These are phyloP conservation scores for cucumber (Cucumis sativus) DNA, from an alignment of 306 rosid genomes.

Conservation along the genomic window Cucumber_9930_V3 NC_026660.2:4477501-4478000, in stretches of 20 bases:
- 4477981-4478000: no score
- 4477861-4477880: neutral
- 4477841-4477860: neutral
- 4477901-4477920: neutral
- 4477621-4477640: neutral
- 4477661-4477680: neutral
- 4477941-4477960: no score
- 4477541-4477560: neutral
- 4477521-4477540: slow-evolving; percentile 23
- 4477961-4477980: no score
- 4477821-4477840: neutral
- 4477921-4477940: no score
- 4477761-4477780: neutral
- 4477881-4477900: neutral
- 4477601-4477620: neutral
- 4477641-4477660: neutral
- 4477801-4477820: neutral
- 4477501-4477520: slow-evolving; percentile 84
- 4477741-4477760: neutral
- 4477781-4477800: neutral
- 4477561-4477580: neutral
- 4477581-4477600: neutral
- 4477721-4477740: neutral
- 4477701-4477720: neutral
- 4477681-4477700: neutral